These are phyloP conservation scores for Catunica adiposa DNA, from an alignment of 2,329 filamentous ascomycete genomes.

Conservation along the genomic window DNA sequence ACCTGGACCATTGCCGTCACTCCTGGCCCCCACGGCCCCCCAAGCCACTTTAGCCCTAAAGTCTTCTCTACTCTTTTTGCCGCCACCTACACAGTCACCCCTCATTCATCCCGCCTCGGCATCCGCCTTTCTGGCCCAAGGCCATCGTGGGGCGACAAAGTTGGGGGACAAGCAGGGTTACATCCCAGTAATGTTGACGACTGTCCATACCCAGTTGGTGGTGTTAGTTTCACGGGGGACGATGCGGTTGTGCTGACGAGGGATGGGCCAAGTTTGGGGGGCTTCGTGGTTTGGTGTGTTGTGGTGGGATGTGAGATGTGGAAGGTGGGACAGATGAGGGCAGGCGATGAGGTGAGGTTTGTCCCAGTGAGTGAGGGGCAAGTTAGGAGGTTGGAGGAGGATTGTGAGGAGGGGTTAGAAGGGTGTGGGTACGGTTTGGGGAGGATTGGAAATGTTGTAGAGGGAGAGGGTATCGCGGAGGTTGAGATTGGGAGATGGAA, in stretches of 20 bases:
- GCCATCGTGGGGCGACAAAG: conserved; percentile 23
- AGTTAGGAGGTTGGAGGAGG: conserved; percentile 13
- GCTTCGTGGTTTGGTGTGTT: conserved; percentile 25
- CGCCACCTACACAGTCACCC: conserved; percentile 24
- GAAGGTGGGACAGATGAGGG: conserved; percentile 26
- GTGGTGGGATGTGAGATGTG: conserved; percentile 25
- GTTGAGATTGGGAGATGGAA: not conserved
- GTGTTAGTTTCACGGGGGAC: conserved; percentile 28
- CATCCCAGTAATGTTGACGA: conserved; percentile 29
- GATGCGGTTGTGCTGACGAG: conserved; percentile 24
- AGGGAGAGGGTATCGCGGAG: not conserved
- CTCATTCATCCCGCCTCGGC: conserved; percentile 27
- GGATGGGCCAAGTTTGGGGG: conserved; percentile 27
- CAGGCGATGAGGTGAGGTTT: conserved; percentile 24
- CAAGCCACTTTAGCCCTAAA: conserved; percentile 24
- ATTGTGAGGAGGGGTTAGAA: not conserved
- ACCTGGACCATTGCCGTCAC: conserved; percentile 22
- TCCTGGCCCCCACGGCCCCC: conserved; percentile 24
- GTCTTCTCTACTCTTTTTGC: conserved; percentile 19
- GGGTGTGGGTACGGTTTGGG: not conserved
- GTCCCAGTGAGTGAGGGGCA: conserved; percentile 18
- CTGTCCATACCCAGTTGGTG: conserved; percentile 25
- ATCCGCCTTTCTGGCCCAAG: conserved; percentile 24
- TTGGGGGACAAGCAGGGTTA: conserved; percentile 24
- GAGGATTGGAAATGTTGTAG: not conserved